Base-by-base conservation (phyloP, 352 stramenopile genomes). In the Phytophthora niederhauseri region DNA sequence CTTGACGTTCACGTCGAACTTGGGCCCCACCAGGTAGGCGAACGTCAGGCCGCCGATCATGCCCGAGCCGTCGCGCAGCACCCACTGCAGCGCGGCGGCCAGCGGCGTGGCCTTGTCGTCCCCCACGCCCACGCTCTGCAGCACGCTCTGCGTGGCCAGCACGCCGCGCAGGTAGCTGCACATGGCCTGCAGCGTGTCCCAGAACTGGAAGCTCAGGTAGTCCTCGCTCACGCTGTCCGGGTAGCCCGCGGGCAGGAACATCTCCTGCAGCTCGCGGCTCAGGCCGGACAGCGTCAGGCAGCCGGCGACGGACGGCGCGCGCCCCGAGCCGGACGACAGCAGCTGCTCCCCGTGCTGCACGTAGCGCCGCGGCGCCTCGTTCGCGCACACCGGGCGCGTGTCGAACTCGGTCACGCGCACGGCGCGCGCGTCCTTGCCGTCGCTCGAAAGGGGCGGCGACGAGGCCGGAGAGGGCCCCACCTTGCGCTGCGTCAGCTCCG, bases 1-100 rank as follows among this genome's bases (percentile, higher is more conserved):
- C 81, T 98, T 98, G 48, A 98, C 95, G 77, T 99, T 93, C 15
- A 91, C 74, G 82, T 99, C 96, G 64, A 99, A 98, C 46, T 97
- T 88, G 0, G 84, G 80, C 0, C 83, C 90, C 11, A 92, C 91
- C 6, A 88, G 50, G 75, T 98, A 99, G n/a, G 93, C 93, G 80
- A 99, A 99, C 2, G 95, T 77, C 24, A 99, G 82, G 11, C 94
- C 95, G 11, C 92, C 94, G 55, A 98, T 87, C 86, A 94, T 94
- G 17, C 86, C 86, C 22, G 84, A 92, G 36, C 86, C 86, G 65
- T 94, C 86, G 12, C 86, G 69, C 1, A 94, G 61, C 24, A 94
- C 86, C 86, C 86, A 94, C 57, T 94, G 86, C 41, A 94, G 68
- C n/a, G 86, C 86, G 0, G 86, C 86, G 0, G 86, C 86, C 28